phyloP scores from a whole-genome alignment of 1,284 basidiomycete genomes.

The Pholiota adiposa region DNA sequence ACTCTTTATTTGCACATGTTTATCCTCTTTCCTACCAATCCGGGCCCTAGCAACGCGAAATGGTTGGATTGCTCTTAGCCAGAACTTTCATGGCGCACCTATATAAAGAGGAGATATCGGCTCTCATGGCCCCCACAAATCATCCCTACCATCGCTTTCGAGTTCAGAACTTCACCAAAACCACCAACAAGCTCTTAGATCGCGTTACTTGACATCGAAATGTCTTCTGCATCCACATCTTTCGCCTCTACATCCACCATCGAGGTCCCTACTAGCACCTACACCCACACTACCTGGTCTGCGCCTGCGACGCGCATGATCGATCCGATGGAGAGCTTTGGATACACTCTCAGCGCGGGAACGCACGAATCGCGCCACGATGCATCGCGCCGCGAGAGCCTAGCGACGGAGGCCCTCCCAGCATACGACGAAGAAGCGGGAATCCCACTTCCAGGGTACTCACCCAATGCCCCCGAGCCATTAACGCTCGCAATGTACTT shows the following conservation, averaged over 20 bases:
- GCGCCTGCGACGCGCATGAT: slow-evolving; percentile 5
- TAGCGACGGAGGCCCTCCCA: slow-evolving; percentile 25
- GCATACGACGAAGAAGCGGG: slow-evolving; percentile 30
- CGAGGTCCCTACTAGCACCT: slow-evolving; percentile 16
- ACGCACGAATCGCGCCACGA: slow-evolving; percentile 32
- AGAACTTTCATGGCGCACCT: not conserved
- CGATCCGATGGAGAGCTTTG: slow-evolving; percentile 25
- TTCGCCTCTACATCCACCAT: slow-evolving; percentile 16
- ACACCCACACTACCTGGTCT: slow-evolving; percentile 18
- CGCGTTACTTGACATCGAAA: not conserved
- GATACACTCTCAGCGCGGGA: slow-evolving; percentile 24
- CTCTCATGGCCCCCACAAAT: not conserved
- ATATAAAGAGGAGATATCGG: not conserved
- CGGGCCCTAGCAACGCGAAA: not conserved
- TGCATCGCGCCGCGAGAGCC: slow-evolving; percentile 14
- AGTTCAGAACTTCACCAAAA: not conserved
- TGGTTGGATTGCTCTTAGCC: slow-evolving; percentile 6
- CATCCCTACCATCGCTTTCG: not conserved
- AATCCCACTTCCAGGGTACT: slow-evolving; percentile 31
- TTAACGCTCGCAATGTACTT: slow-evolving; percentile 46
- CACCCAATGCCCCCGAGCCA: slow-evolving; percentile 36
- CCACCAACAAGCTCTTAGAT: too few species aligned
- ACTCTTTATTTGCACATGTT: not conserved
- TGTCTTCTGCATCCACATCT: slow-evolving; percentile 8
- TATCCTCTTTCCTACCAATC: not conserved